Evolutionary conservation across 2,329 filamentous ascomycete species (phyloP).

Genomic region (Colletotrichum endophyticum): DNA sequence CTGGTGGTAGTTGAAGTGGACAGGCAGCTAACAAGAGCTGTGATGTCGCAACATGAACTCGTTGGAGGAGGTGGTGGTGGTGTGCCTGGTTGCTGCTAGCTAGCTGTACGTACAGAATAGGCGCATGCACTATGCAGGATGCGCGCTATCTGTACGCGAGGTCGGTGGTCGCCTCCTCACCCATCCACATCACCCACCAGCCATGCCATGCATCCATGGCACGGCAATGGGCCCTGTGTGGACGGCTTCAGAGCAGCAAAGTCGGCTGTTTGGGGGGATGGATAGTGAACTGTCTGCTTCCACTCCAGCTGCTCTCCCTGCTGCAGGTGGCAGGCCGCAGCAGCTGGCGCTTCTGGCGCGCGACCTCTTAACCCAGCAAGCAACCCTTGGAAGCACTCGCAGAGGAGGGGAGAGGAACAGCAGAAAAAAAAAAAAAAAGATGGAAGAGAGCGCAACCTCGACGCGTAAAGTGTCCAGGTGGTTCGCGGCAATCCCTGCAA

Average conservation of each 20-base stretch:
- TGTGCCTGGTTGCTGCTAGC: slow-evolving; percentile 1
- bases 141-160: slow-evolving; percentile 2
- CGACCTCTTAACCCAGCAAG: background rate
- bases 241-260: background rate
- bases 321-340: background rate
- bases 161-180: background rate
- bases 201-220: background rate
- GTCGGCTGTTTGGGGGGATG: background rate
- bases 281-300: background rate
- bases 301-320: background rate
- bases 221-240: background rate
- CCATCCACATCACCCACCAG: background rate
- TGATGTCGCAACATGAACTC: background rate
- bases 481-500: background rate
- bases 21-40: background rate
- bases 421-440: background rate
- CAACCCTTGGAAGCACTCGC: background rate
- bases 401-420: background rate
- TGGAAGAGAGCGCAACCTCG: background rate
- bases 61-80: background rate
- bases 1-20: background rate
- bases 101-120: background rate
- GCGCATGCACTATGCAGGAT: background rate
- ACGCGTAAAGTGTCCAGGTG: slow-evolving; percentile 10
- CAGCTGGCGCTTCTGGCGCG: background rate